Percentiles rank a stretch among this genome's conserved stretches.
These are phyloP conservation scores for Beauveria brongniartii DNA, from an alignment of 2,329 filamentous ascomycete species.

Conservation along the genomic window DNA sequence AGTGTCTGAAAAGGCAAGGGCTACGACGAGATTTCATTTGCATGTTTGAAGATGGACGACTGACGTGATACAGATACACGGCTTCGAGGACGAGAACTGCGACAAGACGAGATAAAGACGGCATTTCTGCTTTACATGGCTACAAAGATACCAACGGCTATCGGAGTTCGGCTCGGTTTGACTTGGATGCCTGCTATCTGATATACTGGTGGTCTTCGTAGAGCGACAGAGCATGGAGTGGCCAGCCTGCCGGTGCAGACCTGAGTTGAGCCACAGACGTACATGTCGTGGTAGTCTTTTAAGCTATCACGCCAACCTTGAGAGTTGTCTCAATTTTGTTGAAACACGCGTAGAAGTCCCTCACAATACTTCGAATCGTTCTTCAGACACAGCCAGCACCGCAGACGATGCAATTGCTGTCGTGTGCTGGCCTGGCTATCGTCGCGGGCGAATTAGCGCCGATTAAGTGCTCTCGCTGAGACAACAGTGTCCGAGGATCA, in stretches of 20 bases:
- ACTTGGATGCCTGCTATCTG: too few species aligned
- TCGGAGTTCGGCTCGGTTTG: rapidly evolving
- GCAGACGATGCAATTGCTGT: background rate
- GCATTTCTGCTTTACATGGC: background rate
- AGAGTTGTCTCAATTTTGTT: background rate
- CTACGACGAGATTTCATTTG: too few species aligned
- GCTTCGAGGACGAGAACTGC: background rate
- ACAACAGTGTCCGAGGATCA: background rate
- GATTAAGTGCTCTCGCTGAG: background rate
- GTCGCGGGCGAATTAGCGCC: background rate
- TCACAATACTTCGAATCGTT: background rate
- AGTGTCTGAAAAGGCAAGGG: constrained; percentile 56
- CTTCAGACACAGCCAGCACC: background rate
- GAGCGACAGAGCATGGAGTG: background rate
- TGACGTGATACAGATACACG: background rate
- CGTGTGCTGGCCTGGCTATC: background rate
- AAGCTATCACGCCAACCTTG: background rate
- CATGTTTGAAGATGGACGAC: background rate
- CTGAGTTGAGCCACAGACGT: background rate
- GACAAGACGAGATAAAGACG: background rate
- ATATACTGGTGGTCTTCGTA: too few species aligned
- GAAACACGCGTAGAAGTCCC: background rate
- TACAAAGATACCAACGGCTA: background rate
- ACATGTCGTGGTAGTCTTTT: background rate
- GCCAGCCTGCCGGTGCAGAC: background rate